Evolutionary conservation across 768 basidiomycete genomes (phyloP), one percentile per base, ranked within the genome.

Genomic region (Coprinopsis cinerea): DNA sequence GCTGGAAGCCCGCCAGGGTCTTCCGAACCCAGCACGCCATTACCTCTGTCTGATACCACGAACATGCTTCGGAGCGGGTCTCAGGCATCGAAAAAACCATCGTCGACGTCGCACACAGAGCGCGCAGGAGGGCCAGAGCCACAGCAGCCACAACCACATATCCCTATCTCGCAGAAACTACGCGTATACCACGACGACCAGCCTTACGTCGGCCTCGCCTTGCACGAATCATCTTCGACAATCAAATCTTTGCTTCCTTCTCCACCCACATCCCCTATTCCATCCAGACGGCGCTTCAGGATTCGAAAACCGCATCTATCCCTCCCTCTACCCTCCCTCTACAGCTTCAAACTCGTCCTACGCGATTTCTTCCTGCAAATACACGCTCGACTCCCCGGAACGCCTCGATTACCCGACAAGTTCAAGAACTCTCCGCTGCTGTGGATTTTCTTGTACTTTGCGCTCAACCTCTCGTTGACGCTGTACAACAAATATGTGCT

Each of bases 401-500:
- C n/a, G n/a, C n/a, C n/a, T n/a, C n/a, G n/a, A n/a, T n/a, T n/a
- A n/a, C n/a, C n/a, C n/a, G n/a, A n/a, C n/a, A n/a, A n/a, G n/a
- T n/a, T n/a, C n/a, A n/a, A n/a, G 18, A 52, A 59, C 46, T 64
- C 66, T 11, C 65, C 62, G 18, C 47, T 53, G 2, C 41, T 66
- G 47, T 93, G 90, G 90, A 77, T 97, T 15, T 57, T 65, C 3
- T 71, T 91, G 53, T 98, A 96, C 71, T 97, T 99, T 61, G 64
- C 71, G 53, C 87, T 94, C 76, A 98, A 97, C 67, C 82, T 98
- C 24, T 78, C 81, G 10, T 79, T 99, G 55, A 98, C 95, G 6
- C 71, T 99, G 37, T 96, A 91, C 68, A 99, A 99, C 78, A 99
- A 99, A 67, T 76, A 81, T 30, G 83, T 98, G 15, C 82, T 99